phyloP scores from a whole-genome alignment of 192 early-diverging fungal genomes.

The Dimargaris cristalligena region DNA sequence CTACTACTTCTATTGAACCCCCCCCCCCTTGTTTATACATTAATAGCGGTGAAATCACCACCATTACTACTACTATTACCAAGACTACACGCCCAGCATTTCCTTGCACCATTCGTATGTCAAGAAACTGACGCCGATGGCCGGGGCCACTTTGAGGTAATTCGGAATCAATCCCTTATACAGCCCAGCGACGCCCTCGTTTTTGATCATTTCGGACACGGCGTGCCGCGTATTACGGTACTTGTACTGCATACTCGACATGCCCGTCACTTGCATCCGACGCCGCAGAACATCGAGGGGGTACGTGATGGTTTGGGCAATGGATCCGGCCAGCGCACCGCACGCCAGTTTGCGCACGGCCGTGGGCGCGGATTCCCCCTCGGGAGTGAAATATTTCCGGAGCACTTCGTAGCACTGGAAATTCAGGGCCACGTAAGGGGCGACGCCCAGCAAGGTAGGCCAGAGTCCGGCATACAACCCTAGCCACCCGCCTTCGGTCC shows the following conservation, averaged over 20 bases:
- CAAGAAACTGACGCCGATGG: slow-evolving; percentile 67
- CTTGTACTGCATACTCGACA: slow-evolving; percentile 48
- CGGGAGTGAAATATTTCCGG: slow-evolving; percentile 46
- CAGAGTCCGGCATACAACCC: slow-evolving; percentile 58
- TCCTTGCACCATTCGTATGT: slow-evolving; percentile 68
- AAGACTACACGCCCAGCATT: slow-evolving; percentile 26
- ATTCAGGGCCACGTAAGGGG: slow-evolving; percentile 67
- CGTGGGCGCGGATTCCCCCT: slow-evolving; percentile 36
- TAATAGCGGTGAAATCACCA: too few relatives aligned
- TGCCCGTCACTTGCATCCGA: slow-evolving; percentile 62
- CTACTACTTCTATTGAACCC: too few relatives aligned
- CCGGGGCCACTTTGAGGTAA: slow-evolving; percentile 71
- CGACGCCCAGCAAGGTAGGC: slow-evolving; percentile 55
- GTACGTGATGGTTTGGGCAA: slow-evolving; percentile 68
- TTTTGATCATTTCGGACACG: slow-evolving; percentile 34
- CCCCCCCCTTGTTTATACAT: too few relatives aligned
- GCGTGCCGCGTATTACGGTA: slow-evolving; percentile 60
- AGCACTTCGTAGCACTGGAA: slow-evolving; percentile 68
- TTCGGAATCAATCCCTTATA: slow-evolving; percentile 70
- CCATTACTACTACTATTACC: too few relatives aligned
- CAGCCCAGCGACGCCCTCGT: slow-evolving; percentile 51
- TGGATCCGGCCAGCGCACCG: slow-evolving; percentile 60
- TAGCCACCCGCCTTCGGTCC: slow-evolving; percentile 50
- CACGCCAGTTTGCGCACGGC: slow-evolving; percentile 45
- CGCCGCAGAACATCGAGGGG: slow-evolving; percentile 63